Base-by-base conservation (phyloP, 176 grass and related monocot genomes). In the Urochloa ruziziensis region DNA sequence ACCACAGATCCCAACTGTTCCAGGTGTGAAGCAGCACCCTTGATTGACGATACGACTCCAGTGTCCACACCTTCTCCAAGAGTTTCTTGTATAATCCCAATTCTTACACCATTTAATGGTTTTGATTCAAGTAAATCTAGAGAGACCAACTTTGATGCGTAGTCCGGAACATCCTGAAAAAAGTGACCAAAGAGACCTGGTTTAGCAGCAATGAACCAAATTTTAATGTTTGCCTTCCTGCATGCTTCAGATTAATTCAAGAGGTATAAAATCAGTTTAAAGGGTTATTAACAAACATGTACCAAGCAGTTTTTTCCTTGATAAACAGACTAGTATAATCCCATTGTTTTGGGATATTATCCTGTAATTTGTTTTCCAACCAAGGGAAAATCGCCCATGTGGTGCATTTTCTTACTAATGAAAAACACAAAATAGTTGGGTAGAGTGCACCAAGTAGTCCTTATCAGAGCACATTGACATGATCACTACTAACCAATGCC, bases 21-120 rank as follows among this genome's bases (percentile, higher is more conserved):
- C 48, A 98, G 84, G 81, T 98, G 91, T 68, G 87, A 91, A 77
- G 84, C 88, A 85, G 95, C 92, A 81, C 48, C 46, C 65, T 82
- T 93, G 61, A 98, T 88, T 66, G 95, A 95, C 80, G 92, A 93
- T 72, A 84, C 34, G 3, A 98, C 84, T 74, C 92, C 92, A 78
- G 25, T 34, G 10, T 94, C 92, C 39, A 98, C 91, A 80, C 95
- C 95, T 56, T 98, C 86, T 33, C 91, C 92, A 52, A 93, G 82
- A 84, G 95, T 98, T 90, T 98, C 92, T 90, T 81, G 80, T 84
- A 98, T 95, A 40, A 98, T 67, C 24, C 95, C 95, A 82, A 95
- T 67, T 75, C 79, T 98, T 61, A 95, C 23, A 68, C 89, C 93
- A 44, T 88, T 90, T 79, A 98, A 86, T 78, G 95, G 95, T 88